Percentiles rank a stretch among this genome's conserved stretches.
Evolutionary conservation across 495 filamentous ascomycete species (phyloP).

Genomic region (Neurospora sp.): DNA sequence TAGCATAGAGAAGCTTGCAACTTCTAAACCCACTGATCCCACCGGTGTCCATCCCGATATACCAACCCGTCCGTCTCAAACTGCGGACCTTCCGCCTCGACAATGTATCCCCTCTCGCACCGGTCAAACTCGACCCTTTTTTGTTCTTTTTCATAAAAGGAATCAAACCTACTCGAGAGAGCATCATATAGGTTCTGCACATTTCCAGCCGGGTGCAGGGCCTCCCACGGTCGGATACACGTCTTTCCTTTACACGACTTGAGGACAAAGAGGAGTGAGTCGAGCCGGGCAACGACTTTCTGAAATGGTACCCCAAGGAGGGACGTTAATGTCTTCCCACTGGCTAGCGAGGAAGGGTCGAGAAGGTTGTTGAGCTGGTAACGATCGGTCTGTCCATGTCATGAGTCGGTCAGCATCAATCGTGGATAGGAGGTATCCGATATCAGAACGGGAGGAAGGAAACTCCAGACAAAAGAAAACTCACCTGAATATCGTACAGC

Average conservation of each 20-base stretch:
- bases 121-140: constrained; percentile 41
- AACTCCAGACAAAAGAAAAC: not conserved
- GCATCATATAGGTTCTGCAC: constrained; percentile 32
- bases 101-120: constrained; percentile 51
- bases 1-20: not conserved
- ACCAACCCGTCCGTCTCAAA: constrained; percentile 23
- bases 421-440: no score
- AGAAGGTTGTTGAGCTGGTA: constrained; percentile 53
- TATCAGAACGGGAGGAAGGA: not conserved
- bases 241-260: constrained; percentile 51
- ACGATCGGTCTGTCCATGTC: constrained; percentile 41
- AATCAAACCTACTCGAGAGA: constrained; percentile 41
- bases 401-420: not conserved
- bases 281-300: constrained; percentile 41
- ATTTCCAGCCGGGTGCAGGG: constrained; percentile 43
- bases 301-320: constrained; percentile 37
- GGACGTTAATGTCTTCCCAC: not conserved
- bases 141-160: constrained; percentile 43
- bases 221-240: constrained; percentile 49
- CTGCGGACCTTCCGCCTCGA: constrained; percentile 53
- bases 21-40: constrained; percentile 21
- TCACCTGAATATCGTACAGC: constrained; percentile 49
- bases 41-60: constrained; percentile 15
- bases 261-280: constrained; percentile 52
- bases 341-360: constrained; percentile 10